Base-by-base conservation (phyloP, 139 green algal species). In the Tetradesmus obliquus region DNA sequence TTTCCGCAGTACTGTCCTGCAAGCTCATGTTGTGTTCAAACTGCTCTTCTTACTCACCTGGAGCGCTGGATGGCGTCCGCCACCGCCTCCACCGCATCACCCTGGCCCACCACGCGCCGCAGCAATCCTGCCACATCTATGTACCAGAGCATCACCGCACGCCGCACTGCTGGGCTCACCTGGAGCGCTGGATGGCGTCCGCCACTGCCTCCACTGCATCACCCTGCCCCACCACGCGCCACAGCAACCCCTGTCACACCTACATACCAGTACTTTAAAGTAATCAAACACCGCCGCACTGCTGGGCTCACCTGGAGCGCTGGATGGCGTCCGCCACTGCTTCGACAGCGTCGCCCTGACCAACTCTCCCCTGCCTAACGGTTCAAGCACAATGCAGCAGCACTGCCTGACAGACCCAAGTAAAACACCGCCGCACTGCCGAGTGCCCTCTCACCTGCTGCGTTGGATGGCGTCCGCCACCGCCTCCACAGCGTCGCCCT, bases 381-480 rank as follows among this genome's bases (percentile, higher is more conserved):
- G 32, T 45, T 45, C 32, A 45, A 45, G 32, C 32, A 45, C 32
- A 45, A 45, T 45, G 32, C 32, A 45, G 32, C 32, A 45, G 32
- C 32, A 45, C 32, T 45, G 32, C 32, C 32, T 45, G 32, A 45
- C 32, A 45, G 32, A 45, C 32, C 32, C 32, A 45, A 45, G 32
- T 45, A 45, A 45, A 45, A 45, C 32, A 45, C 32, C 32, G 32
- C 32, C 32, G 32, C 32, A 45, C 32, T 45, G 32, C 32, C 32
- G 32, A 45, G 32, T 20, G 66, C 66, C 66, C n/a, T 17, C 66
- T 51, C 80, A 85, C 80, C 80, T 85, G 1, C 95, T 98, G 84
- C 98, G 95, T 95, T 99, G 98, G 90, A 99, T 99, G 66, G 98
- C 98, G 86, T 99, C 98, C 20, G 97, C 95, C 84, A 99, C 98